Evolutionary conservation across 2,329 filamentous ascomycete genomes (phyloP).

Genomic region (Monosporascus sp.): DNA sequence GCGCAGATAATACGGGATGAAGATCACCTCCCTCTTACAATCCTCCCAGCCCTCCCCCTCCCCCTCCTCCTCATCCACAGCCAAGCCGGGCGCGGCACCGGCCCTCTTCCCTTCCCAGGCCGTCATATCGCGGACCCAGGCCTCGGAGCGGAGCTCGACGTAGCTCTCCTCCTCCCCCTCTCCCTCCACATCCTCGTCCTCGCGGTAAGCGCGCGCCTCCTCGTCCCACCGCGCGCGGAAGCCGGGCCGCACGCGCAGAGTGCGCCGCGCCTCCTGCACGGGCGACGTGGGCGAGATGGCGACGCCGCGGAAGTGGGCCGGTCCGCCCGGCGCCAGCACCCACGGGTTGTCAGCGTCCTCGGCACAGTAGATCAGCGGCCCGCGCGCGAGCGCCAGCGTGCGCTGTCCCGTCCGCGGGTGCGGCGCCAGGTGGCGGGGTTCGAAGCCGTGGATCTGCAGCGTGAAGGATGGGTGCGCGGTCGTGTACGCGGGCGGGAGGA

Average conservation of each 20-base stretch:
- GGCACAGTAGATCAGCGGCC: conserved; percentile 55
- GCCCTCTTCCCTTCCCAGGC: conserved; percentile 11
- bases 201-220: conserved; percentile 23
- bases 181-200: conserved; percentile 15
- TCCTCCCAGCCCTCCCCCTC: conserved; percentile 8
- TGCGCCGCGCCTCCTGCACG: conserved; percentile 17
- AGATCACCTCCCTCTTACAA: conserved; percentile 31
- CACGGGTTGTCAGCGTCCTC: conserved; percentile 54
- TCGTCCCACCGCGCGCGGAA: conserved; percentile 9
- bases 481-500: conserved; percentile 35
- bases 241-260: background rate
- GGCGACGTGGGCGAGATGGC: conserved; percentile 17
- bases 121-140: conserved; percentile 19
- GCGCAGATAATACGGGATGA: conserved; percentile 50
- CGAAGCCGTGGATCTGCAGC: conserved; percentile 39
- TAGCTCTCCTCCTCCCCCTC: conserved; percentile 20
- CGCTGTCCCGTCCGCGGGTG: conserved; percentile 52
- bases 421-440: conserved; percentile 42
- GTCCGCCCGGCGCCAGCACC: conserved; percentile 26
- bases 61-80: conserved; percentile 13
- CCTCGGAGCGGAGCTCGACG: conserved; percentile 19
- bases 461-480: conserved; percentile 34
- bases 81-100: conserved; percentile 15
- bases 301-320: conserved; percentile 48
- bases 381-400: conserved; percentile 48